These are phyloP conservation scores for Xylariaceae sp. DNA, from an alignment of 2,329 filamentous ascomycete genomes.

Conservation along the genomic window DNA sequence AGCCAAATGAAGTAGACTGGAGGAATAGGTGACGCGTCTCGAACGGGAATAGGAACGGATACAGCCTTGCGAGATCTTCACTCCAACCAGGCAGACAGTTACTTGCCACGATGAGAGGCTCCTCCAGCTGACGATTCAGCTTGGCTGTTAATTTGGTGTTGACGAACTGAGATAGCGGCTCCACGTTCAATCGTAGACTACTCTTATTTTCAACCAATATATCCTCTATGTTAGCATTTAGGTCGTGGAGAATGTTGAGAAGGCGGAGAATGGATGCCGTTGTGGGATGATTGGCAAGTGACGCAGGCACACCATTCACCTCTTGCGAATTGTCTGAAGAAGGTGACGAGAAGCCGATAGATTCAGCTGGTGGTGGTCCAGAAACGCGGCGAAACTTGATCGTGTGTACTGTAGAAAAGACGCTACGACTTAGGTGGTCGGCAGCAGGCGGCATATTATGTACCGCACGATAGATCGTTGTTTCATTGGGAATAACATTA, in stretches of 20 bases:
- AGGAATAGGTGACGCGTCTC: slow-evolving; percentile 95
- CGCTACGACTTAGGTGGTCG: slow-evolving; percentile 65
- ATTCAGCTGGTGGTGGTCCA: slow-evolving; percentile 73
- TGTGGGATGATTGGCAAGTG: slow-evolving; percentile 74
- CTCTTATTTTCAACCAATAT: slow-evolving; percentile 75
- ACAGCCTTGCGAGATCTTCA: slow-evolving; percentile 86
- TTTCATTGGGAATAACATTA: slow-evolving; percentile 81
- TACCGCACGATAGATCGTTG: slow-evolving; percentile 91
- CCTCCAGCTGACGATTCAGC: slow-evolving; percentile 91
- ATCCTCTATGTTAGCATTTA: slow-evolving; percentile 92
- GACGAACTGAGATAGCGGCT: slow-evolving; percentile 89
- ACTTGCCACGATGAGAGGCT: slow-evolving; percentile 93
- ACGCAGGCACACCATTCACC: slow-evolving; percentile 62
- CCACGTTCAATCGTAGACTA: slow-evolving; percentile 64
- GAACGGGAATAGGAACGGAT: slow-evolving; percentile 96
- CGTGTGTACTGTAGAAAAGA: slow-evolving; percentile 86
- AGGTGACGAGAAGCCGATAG: slow-evolving; percentile 53
- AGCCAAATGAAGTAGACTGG: slow-evolving; percentile 96
- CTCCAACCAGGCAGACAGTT: slow-evolving; percentile 95
- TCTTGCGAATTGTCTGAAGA: slow-evolving; percentile 45
- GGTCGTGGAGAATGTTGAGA: slow-evolving; percentile 82
- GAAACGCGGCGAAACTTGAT: slow-evolving; percentile 86
- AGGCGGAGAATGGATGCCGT: slow-evolving; percentile 84
- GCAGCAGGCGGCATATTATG: slow-evolving; percentile 56
- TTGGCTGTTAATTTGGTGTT: slow-evolving; percentile 98